phyloP scores from a whole-genome alignment of 2,329 filamentous ascomycete species.

The Arthroderma sp. region DNA sequence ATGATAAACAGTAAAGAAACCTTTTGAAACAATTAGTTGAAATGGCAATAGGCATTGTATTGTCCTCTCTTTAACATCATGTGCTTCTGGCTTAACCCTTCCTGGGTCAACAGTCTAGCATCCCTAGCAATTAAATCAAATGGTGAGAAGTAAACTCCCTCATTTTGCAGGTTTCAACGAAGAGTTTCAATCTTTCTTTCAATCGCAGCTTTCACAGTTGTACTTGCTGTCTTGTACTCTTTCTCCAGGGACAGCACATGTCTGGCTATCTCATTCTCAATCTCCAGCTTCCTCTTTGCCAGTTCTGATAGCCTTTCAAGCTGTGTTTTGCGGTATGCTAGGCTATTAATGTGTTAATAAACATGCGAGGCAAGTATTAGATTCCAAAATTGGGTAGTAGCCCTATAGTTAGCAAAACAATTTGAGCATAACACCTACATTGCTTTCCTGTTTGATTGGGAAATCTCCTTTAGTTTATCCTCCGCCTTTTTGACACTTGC shows the following conservation, averaged over 20 bases:
- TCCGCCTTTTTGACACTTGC: conserved; percentile 11
- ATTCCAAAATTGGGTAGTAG: neutral
- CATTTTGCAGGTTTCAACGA: neutral
- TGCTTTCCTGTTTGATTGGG: conserved; percentile 6
- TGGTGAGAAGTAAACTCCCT: neutral
- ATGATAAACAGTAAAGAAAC: too few relatives aligned
- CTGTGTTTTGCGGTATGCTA: conserved; percentile 9
- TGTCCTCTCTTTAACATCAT: too few relatives aligned
- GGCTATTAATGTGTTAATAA: conserved; percentile 8
- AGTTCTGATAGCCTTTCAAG: conserved; percentile 13
- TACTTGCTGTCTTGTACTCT: conserved; percentile 7
- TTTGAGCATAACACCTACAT: conserved; percentile 10
- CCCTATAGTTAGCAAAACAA: neutral
- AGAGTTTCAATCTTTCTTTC: neutral
- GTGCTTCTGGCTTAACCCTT: too few relatives aligned
- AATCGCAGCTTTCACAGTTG: neutral
- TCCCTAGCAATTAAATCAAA: neutral
- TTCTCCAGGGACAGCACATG: conserved; percentile 10
- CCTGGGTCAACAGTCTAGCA: too few relatives aligned
- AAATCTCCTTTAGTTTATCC: conserved; percentile 7
- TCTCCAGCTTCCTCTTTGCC: conserved; percentile 13
- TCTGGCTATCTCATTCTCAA: conserved; percentile 13
- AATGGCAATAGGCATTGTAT: too few relatives aligned
- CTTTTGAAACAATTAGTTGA: too few relatives aligned
- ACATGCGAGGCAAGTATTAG: neutral